Conservation (phyloP, 2,329 filamentous ascomycete species). For the Pezicula carpinea region DNA sequence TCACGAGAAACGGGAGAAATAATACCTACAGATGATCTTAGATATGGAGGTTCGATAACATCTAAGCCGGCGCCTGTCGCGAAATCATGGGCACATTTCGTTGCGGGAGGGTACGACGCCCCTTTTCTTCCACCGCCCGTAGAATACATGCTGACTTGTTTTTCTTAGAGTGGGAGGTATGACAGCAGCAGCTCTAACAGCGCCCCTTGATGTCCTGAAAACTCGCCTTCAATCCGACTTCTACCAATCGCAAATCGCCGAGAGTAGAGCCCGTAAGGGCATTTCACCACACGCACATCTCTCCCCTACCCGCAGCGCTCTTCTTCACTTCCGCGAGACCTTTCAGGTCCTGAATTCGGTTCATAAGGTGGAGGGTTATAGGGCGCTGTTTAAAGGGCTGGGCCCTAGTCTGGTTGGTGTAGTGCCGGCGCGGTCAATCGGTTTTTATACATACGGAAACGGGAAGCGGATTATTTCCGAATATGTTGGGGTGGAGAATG, state of each 20-base stretch:
- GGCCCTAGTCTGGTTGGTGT: conserved; percentile 88
- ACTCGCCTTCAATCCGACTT: conserved; percentile 92
- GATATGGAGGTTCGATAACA: conserved; percentile 34
- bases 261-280: conserved; percentile 53
- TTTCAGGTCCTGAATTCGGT: conserved; percentile 80
- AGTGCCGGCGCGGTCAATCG: conserved; percentile 84
- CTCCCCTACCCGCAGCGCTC: conserved; percentile 59
- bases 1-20: conserved; percentile 59
- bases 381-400: conserved; percentile 88
- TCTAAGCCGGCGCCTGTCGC: conserved; percentile 43
- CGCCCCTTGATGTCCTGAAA: conserved; percentile 89
- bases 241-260: conserved; percentile 78
- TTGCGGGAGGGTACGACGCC: conserved; percentile 74
- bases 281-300: conserved; percentile 49
- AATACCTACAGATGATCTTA: conserved; percentile 34
- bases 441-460: conserved; percentile 92
- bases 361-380: conserved; percentile 74
- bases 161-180: conserved; percentile 72
- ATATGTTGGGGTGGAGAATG: conserved; percentile 63
- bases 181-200: conserved; percentile 87
- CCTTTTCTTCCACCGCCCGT: background rate
- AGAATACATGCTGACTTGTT: conserved; percentile 9
- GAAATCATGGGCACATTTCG: conserved; percentile 88
- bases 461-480: conserved; percentile 78
- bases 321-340: conserved; percentile 78